Conservation (phyloP, 2,329 filamentous ascomycete genomes). For the Tolypocladium guangdongense region DNA sequence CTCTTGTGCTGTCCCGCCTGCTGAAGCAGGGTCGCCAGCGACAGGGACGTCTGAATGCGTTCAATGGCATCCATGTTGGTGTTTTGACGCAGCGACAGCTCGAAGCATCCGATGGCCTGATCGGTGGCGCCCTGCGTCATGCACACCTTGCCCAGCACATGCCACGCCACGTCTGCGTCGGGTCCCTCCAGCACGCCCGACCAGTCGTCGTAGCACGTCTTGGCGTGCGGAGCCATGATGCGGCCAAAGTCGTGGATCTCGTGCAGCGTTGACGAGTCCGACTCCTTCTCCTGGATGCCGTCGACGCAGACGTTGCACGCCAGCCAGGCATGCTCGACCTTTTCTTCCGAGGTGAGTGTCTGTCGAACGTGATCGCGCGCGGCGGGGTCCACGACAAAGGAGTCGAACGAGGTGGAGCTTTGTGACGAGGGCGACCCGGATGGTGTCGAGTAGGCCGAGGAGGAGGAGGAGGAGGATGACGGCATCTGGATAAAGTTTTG, state of each 20-base stretch:
- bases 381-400: slow-evolving; percentile 11
- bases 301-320: slow-evolving; percentile 14
- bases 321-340: slow-evolving; percentile 11
- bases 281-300: slow-evolving; percentile 10
- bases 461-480: slow-evolving; percentile 1
- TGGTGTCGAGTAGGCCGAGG: slow-evolving; percentile 6
- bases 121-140: slow-evolving; percentile 14
- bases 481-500: slow-evolving; percentile 13
- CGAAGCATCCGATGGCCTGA: slow-evolving; percentile 15
- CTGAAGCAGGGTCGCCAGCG: slow-evolving; percentile 11
- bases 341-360: slow-evolving; percentile 8
- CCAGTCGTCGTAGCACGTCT: slow-evolving; percentile 15
- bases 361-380: slow-evolving; percentile 12
- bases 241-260: slow-evolving; percentile 14
- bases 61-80: slow-evolving; percentile 7
- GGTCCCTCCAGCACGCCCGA: slow-evolving; percentile 6
- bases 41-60: slow-evolving; percentile 11
- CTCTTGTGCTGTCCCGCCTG: slow-evolving; percentile 7
- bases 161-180: slow-evolving; percentile 25
- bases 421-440: slow-evolving; percentile 8
- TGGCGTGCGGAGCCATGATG: slow-evolving; percentile 15
- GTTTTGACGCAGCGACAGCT: slow-evolving; percentile 9
- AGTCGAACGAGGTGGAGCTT: slow-evolving; percentile 8
- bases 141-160: slow-evolving; percentile 20
- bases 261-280: slow-evolving; percentile 8